Conservation (phyloP, 2,329 filamentous ascomycete genomes). For the Fusarium brachygibbosum region DNA sequence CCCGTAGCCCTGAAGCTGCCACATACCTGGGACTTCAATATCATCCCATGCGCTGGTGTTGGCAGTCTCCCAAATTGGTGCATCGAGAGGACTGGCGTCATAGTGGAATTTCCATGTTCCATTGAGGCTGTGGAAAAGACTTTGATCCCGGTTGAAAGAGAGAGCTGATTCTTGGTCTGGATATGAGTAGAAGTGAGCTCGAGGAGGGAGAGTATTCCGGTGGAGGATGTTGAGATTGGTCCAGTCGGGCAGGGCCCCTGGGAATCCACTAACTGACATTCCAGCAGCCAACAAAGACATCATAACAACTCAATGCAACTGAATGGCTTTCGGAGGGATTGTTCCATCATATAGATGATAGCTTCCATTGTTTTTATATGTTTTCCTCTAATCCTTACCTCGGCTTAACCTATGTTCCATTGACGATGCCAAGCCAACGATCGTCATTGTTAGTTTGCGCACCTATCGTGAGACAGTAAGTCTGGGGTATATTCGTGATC, state of each 20-base stretch:
- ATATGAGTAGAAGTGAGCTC: conserved; percentile 36
- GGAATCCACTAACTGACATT: conserved; percentile 8
- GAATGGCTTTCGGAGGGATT: no score
- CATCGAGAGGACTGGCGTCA: conserved; percentile 16
- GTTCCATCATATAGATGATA: neutral
- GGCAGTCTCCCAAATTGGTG: conserved; percentile 11
- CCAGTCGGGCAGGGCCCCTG: conserved; percentile 23
- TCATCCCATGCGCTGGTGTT: conserved; percentile 46
- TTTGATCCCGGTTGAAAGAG: neutral
- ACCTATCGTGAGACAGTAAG: conserved; percentile 18
- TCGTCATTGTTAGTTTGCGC: conserved; percentile 15
- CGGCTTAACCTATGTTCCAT: neutral
- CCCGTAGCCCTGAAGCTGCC: conserved; percentile 78
- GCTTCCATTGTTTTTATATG: neutral
- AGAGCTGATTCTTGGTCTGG: conserved; percentile 10
- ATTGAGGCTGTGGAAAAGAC: conserved; percentile 12
- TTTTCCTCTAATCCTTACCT: neutral
- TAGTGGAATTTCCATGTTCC: conserved; percentile 37
- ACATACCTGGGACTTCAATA: conserved; percentile 75
- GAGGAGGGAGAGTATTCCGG: conserved; percentile 14
- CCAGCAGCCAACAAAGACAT: conserved; percentile 17
- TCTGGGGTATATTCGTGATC: conserved; percentile 10
- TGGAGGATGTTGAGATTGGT: conserved; percentile 17
- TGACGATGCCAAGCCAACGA: conserved; percentile 21
- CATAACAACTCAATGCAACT: neutral